These are phyloP conservation scores for Fusarium lateritium DNA, from an alignment of 2,329 filamentous ascomycete species.

Conservation along the genomic window DNA sequence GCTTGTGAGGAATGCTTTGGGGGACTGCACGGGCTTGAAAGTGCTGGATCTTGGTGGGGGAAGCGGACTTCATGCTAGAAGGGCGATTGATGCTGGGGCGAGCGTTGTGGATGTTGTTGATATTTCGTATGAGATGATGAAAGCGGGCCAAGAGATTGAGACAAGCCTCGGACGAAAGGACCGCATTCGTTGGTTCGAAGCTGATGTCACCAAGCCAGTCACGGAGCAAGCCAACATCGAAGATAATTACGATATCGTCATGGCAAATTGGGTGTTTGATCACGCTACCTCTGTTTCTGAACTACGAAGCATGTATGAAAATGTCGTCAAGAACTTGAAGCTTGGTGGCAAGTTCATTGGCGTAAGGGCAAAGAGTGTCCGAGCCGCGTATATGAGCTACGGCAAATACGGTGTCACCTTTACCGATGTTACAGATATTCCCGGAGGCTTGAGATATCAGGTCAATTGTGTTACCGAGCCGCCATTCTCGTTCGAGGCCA, in stretches of 20 bases:
- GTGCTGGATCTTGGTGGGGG: constrained; percentile 4
- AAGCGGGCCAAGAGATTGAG: not conserved
- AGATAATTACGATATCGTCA: not conserved
- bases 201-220: constrained; percentile 7
- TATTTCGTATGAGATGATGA: constrained; percentile 4
- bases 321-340: not conserved
- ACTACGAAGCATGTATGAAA: constrained; percentile 4
- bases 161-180: not conserved
- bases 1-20: not conserved
- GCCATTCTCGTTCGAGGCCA: not conserved
- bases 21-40: not conserved
- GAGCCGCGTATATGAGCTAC: not conserved
- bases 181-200: constrained; percentile 2
- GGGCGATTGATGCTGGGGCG: not conserved
- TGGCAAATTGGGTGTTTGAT: constrained; percentile 12
- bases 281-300: not conserved
- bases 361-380: not conserved
- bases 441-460: not conserved
- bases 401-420: not conserved
- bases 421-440: not conserved
- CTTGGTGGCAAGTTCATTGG: not conserved
- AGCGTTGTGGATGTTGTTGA: constrained; percentile 1
- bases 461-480: not conserved
- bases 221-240: not conserved
- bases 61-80: constrained; percentile 4